These are phyloP conservation scores for Penicillium salamii DNA, from an alignment of 495 filamentous ascomycete species.

Conservation along the genomic window DNA sequence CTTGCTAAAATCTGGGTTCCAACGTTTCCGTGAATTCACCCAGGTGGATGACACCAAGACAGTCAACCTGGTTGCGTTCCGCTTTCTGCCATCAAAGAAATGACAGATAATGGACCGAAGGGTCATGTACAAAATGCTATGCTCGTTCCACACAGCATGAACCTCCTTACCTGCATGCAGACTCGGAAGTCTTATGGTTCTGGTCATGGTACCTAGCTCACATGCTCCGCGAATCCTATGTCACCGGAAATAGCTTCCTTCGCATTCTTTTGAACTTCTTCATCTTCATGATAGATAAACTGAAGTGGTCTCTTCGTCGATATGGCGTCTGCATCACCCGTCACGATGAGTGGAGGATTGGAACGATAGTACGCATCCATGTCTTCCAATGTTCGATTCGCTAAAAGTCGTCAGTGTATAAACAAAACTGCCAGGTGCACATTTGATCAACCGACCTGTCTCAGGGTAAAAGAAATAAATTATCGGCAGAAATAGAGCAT, in stretches of 20 bases:
- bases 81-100: slow-evolving; percentile 6
- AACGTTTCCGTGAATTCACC: slow-evolving; percentile 24
- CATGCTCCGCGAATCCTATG: no score
- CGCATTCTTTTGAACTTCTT: slow-evolving; percentile 17
- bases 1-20: slow-evolving; percentile 37
- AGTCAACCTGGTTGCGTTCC: slow-evolving; percentile 10
- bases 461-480: slow-evolving; percentile 30
- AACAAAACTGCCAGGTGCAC: no score
- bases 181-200: no score
- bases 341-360: slow-evolving; percentile 15
- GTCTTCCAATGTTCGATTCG: not conserved
- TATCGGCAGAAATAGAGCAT: slow-evolving; percentile 24
- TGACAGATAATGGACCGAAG: no score
- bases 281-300: slow-evolving; percentile 26
- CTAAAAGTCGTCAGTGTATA: not conserved
- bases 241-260: not conserved
- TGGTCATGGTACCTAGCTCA: no score
- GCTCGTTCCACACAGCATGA: no score
- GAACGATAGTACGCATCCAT: not conserved
- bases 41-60: slow-evolving; percentile 11
- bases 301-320: slow-evolving; percentile 20
- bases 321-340: slow-evolving; percentile 32
- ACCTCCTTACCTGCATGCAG: no score
- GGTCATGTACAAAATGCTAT: no score
- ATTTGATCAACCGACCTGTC: slow-evolving; percentile 1